A percentile compares a stretch with the other conserved stretches of the same genome.
phyloP scores from a whole-genome alignment of 2,329 filamentous ascomycete genomes.

The Fusarium sp. region DNA sequence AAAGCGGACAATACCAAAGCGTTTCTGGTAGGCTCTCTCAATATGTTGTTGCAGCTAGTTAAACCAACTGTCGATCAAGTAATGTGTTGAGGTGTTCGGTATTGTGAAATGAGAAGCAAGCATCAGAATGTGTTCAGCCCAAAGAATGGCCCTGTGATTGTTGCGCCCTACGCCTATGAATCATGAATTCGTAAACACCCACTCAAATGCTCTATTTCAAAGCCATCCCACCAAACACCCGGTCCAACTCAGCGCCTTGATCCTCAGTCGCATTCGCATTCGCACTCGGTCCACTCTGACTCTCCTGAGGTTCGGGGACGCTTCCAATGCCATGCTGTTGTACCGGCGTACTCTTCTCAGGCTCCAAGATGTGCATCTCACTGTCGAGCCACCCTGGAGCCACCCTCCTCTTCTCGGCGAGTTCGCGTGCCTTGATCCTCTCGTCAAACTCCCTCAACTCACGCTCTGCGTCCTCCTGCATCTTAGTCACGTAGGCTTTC shows the following conservation, averaged over 20 bases:
- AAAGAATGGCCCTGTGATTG: background rate
- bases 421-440: constrained; percentile 71
- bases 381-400: constrained; percentile 87
- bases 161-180: constrained; percentile 12
- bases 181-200: constrained; percentile 29
- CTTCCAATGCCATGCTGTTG: constrained; percentile 47
- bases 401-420: constrained; percentile 82
- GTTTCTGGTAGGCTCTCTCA: background rate
- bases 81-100: background rate
- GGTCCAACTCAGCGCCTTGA: constrained; percentile 68
- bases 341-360: constrained; percentile 63
- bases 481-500: constrained; percentile 77
- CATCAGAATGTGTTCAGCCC: background rate
- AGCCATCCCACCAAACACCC: constrained; percentile 66
- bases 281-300: constrained; percentile 17
- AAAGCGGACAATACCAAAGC: background rate
- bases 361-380: constrained; percentile 76
- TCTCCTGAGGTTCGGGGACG: constrained; percentile 24
- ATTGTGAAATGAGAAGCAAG: background rate
- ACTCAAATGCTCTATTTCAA: constrained; percentile 45
- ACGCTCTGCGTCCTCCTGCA: constrained; percentile 75
- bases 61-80: background rate
- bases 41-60: no score
- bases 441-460: constrained; percentile 79
- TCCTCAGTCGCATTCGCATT: constrained; percentile 56